Base-by-base conservation (phyloP, 2,329 filamentous ascomycete genomes). In the Myriosclerotinia scirpicola region DNA sequence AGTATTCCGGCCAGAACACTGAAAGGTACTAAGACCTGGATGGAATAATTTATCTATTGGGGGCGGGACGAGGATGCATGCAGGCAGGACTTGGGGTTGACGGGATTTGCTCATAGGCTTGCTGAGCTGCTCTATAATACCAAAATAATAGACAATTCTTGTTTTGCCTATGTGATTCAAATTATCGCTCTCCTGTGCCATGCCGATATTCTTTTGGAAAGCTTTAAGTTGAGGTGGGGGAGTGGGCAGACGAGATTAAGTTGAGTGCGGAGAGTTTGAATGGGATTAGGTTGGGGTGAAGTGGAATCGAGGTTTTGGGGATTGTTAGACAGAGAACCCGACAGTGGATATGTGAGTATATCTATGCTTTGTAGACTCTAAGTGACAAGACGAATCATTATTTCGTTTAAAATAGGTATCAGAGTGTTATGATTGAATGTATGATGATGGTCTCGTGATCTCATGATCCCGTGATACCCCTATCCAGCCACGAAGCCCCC, bases 21-120 rank as follows among this genome's bases (percentile, higher is more conserved):
- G 79, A 79, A 78, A 77, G 17, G 72, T 73, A 8, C 14, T 12
- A 12, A 58, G 48, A 4, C 55, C 30, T 8, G 6, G 22, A 44
- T 66, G 36, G 36, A 20, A 88, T 70, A 91, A 88, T 75, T 81
- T 91, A 52, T 88, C 89, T 8, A 91, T 91, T 77, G 90, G 89
- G 74, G 86, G 87, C 9, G 88, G 88, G 0, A 86, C 88, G 53
- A 81, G 89, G 44, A 88, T 90, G 75, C 90, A 89, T 77, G 84
- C 91, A 67, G 88, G 89, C 5, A 42, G 67, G 15, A 30, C 5
- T 59, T 66, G 7, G 64, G 44, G 0, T 54, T 70, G 6, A 54
- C 44, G 11, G 68, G 67, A 17, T 56, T 64, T 15, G n/a, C 15
- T 1, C 66, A 70, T 50, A n/a, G 54, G 5, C 17, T 69, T 20